Evolutionary conservation across 2,329 filamentous ascomycete species (phyloP), one percentile per base, ranked within the genome.

Genomic region (Colletotrichum truncatum): DNA sequence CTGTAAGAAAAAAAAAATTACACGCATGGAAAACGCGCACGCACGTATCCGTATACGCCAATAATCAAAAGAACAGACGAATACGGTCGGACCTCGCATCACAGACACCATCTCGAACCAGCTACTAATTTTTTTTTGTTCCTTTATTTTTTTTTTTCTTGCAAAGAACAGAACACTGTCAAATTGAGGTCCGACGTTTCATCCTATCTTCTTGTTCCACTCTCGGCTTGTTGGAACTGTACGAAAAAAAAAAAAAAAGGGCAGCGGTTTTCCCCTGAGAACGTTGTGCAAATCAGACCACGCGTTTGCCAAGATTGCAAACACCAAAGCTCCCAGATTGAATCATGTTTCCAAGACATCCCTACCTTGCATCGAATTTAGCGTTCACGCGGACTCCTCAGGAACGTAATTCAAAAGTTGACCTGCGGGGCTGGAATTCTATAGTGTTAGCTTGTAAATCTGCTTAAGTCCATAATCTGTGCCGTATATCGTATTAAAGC

Each of bases 181-280:
- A 62, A n/a, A 45, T 61, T 36, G 60, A 45, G 34, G 23, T 52
- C 30, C 46, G 61, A n/a, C 38, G 61, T 64, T 61, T 61, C 61
- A 64, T 61, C 61, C 39, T 46, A 32, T 54, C 46, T 48, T 16
- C 30, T 30, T 41, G 6, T 23, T n/a, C 45, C 10, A n/a, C 23
- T 26, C 18, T 51, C 36, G 26, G 4, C 12, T 38, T 36, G 25
- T 32, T 32, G 25, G 32, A 38, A 28, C 25, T 18, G 11, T 45
- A n/a, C 46, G 56, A 16, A 43, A 43, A 32, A 43, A 7, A 11
- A 3, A 21, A 43, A 43, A 9, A 21, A n/a, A 21, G 16, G 39
- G 39, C 23, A 16, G 39, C 39, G 39, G 23, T 23, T 43, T 16
- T 21, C 18, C 16, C 39, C 18, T 21, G 18, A 43, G 16, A n/a